Percentiles rank a stretch among this genome's conserved stretches.
These are phyloP conservation scores for Diplosphaera chodatii DNA, from an alignment of 139 green algal species.

Conservation along the genomic window DNA sequence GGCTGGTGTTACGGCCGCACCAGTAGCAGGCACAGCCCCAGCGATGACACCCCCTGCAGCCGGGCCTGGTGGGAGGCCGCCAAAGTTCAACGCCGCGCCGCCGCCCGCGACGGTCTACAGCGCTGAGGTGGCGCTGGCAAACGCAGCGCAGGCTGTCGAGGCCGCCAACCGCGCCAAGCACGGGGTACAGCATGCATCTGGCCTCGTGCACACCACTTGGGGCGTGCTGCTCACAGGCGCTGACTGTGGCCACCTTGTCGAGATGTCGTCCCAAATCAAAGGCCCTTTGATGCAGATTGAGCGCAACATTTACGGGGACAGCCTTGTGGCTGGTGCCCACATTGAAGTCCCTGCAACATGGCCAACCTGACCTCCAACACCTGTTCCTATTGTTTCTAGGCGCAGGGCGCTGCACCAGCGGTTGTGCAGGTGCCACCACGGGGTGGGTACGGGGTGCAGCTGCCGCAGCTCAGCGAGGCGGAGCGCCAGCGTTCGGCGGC, in stretches of 20 bases:
- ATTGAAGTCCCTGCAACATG: too few relatives aligned
- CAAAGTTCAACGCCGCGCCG: constrained; percentile 37
- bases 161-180: not conserved
- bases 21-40: not conserved
- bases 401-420: not conserved
- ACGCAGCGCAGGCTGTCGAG: constrained; percentile 17
- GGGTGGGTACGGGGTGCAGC: constrained; percentile 2
- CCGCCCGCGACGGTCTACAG: constrained; percentile 37
- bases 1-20: not conserved
- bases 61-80: constrained; percentile 1
- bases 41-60: not conserved
- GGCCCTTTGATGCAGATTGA: too few relatives aligned
- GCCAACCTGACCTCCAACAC: too few relatives aligned
- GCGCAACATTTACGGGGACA: too few relatives aligned
- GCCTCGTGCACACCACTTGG: too few relatives aligned
- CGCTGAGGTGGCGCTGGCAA: constrained; percentile 41
- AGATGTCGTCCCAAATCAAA: too few relatives aligned
- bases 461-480: constrained; percentile 24
- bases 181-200: not conserved
- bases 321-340: too few relatives aligned
- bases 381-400: too few relatives aligned
- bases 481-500: constrained; percentile 23
- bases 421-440: not conserved
- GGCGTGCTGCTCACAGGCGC: too few relatives aligned
- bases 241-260: too few relatives aligned